Conservation (phyloP, 2,329 filamentous ascomycete genomes). For the Xylaria sp. region DNA sequence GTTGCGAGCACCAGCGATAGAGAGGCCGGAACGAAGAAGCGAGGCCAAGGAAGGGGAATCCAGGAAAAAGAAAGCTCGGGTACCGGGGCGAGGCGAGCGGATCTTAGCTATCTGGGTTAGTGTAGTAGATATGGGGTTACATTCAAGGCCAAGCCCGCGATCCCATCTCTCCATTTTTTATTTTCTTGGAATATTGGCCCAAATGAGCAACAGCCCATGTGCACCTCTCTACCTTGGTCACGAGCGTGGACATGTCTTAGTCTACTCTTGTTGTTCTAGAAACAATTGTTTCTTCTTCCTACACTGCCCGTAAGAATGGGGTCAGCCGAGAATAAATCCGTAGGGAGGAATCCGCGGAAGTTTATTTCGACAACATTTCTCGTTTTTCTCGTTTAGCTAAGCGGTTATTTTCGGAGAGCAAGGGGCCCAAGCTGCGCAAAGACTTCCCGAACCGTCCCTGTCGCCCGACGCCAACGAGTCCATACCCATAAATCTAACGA, state of each 20-base stretch:
- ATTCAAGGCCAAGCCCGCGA: conserved; percentile 8
- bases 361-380: background rate
- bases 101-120: conserved; percentile 6
- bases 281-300: background rate
- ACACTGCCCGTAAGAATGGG: background rate
- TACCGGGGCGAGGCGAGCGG: conserved; percentile 1
- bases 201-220: background rate
- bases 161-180: background rate
- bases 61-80: conserved; percentile 9
- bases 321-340: background rate
- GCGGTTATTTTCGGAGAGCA: background rate
- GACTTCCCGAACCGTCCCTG: conserved; percentile 12
- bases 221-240: conserved; percentile 7
- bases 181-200: background rate
- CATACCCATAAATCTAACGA: background rate
- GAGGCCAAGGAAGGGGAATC: background rate
- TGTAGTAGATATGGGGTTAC: background rate
- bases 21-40: background rate
- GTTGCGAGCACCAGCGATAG: background rate
- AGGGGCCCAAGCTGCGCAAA: conserved; percentile 1
- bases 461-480: conserved; percentile 15
- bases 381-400: background rate
- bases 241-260: background rate
- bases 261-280: background rate
- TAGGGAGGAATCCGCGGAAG: background rate